These are phyloP conservation scores for Larix kaempferi DNA, from an alignment of 75 land plant species.

Conservation along the genomic window DNA sequence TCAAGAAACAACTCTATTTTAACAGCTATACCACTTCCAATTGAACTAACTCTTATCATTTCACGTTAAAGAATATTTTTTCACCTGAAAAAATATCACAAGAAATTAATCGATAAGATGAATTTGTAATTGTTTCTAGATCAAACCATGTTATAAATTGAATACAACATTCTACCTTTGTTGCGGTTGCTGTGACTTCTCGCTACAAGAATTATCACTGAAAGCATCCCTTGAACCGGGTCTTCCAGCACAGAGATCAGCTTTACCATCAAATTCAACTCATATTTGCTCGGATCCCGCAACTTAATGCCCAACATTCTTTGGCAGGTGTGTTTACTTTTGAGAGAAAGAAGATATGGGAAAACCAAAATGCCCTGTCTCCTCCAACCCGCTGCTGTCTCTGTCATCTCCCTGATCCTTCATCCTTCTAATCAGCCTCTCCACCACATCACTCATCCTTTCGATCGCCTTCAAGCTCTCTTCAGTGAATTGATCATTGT, in stretches of 20 bases:
- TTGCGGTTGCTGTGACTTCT: slow-evolving; percentile 20
- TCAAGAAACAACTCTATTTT: no score
- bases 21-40: no score
- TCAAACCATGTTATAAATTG: no score
- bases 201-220: slow-evolving; percentile 63
- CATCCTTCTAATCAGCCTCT: no score
- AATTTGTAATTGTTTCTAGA: no score
- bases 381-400: no score
- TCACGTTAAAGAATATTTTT: no score
- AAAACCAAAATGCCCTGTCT: no score
- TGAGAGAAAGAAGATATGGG: slow-evolving; percentile 58
- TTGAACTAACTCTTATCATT: no score
- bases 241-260: slow-evolving; percentile 28
- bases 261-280: background rate
- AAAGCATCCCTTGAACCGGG: slow-evolving; percentile 23
- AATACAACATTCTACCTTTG: no score
- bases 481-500: slow-evolving; percentile 19
- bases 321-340: slow-evolving; percentile 47
- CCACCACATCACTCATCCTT: slow-evolving; percentile 35
- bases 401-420: no score
- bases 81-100: background rate
- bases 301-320: slow-evolving; percentile 12
- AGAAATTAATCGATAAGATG: background rate
- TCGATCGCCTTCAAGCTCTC: slow-evolving; percentile 77
- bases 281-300: no score